A percentile compares a stretch with the other conserved stretches of the same genome.
These are phyloP conservation scores for Trichoderma simmonsii DNA, from an alignment of 2,329 filamentous ascomycete genomes.

Conservation along the genomic window DNA sequence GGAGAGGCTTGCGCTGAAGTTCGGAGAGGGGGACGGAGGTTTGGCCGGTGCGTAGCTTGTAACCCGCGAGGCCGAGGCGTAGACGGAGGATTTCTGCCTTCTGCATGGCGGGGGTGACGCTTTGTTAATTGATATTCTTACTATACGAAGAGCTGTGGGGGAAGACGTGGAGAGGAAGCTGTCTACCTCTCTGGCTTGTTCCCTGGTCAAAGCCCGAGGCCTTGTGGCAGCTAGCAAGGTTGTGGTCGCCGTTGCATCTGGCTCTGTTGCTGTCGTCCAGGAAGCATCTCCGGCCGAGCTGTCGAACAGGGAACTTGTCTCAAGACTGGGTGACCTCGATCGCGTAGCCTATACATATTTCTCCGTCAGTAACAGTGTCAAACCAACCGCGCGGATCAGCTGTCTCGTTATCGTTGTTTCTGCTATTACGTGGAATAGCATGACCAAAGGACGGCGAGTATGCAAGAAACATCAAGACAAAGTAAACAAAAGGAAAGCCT, in stretches of 20 bases:
- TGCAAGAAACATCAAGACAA: not conserved
- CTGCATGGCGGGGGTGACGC: constrained; percentile 32
- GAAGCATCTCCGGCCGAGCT: constrained; percentile 46
- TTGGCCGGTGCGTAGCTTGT: constrained; percentile 74
- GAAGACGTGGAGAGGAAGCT: not conserved
- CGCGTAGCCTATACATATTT: not conserved
- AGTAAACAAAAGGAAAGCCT: not conserved
- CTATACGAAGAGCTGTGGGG: not conserved
- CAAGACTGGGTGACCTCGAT: constrained; percentile 37
- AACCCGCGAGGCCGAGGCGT: constrained; percentile 67
- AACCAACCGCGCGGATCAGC: not conserved
- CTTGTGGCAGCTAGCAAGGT: constrained; percentile 19
- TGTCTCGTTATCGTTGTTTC: not conserved
- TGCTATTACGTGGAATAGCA: not conserved
- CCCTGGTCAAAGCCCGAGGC: constrained; percentile 43
- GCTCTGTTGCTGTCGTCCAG: constrained; percentile 51
- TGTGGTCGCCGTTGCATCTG: constrained; percentile 32
- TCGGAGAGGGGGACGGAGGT: constrained; percentile 61
- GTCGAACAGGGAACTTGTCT: constrained; percentile 51
- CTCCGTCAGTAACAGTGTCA: not conserved
- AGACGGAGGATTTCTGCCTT: constrained; percentile 64
- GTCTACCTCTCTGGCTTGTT: constrained; percentile 51
- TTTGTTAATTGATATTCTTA: not conserved
- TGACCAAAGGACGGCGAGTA: not conserved
- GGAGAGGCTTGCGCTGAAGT: constrained; percentile 44